Evolutionary conservation across 305 asterid genomes (phyloP).

Genomic region (Stenogyne calaminthoides): DNA sequence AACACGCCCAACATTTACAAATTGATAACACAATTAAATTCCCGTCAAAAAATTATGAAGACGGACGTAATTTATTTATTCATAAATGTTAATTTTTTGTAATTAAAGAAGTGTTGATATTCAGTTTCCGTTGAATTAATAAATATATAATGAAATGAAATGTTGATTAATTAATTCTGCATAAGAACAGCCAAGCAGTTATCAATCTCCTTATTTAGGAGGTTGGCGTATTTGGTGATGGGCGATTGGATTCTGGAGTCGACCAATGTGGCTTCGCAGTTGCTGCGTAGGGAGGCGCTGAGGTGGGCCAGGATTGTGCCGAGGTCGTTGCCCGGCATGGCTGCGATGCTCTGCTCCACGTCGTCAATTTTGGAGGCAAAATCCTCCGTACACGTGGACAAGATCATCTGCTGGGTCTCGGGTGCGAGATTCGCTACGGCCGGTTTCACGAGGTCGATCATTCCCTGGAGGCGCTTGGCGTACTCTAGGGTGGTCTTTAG

Average conservation of each 20-base stretch:
- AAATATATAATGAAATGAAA: too few relatives aligned
- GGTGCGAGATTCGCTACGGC: not conserved
- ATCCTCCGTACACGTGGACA: constrained; percentile 21
- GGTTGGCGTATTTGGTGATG: not conserved
- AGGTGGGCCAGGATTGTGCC: constrained; percentile 18
- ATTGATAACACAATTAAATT: too few relatives aligned
- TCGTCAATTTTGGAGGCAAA: not conserved
- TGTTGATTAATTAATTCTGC: not conserved
- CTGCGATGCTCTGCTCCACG: not conserved
- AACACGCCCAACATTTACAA: not conserved
- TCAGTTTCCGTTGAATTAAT: too few relatives aligned
- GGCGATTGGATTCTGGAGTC: constrained; percentile 5
- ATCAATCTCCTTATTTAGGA: constrained; percentile 2
- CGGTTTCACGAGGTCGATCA: not conserved
- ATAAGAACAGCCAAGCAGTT: constrained; percentile 26
- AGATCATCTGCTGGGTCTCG: not conserved
- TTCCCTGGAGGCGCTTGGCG: constrained; percentile 19
- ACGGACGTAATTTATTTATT: too few relatives aligned
- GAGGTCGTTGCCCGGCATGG: not conserved
- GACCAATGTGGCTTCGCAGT: not conserved
- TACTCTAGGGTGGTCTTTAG: constrained; percentile 1
- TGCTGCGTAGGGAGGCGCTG: constrained; percentile 12
- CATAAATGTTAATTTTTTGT: too few relatives aligned
- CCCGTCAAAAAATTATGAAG: too few relatives aligned
- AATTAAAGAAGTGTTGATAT: too few relatives aligned